A percentile compares a stretch with the other conserved stretches of the same genome.
phyloP scores from a whole-genome alignment of 495 filamentous ascomycete species.

The Podospora bellae-mahoneyi region DNA sequence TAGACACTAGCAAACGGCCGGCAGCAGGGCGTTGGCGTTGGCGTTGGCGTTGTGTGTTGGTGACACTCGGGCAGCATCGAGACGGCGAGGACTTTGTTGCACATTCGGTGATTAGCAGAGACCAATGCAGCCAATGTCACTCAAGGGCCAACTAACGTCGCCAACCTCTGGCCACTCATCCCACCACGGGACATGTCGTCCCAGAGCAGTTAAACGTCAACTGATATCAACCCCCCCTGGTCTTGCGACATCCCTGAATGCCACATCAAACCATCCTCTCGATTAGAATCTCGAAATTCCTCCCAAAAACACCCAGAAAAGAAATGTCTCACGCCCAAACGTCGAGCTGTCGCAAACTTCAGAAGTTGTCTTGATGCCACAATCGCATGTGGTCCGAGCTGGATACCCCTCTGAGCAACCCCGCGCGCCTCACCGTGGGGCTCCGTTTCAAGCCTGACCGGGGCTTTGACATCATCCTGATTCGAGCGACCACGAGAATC shows the following conservation, averaged over 20 bases:
- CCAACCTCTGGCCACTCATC: not conserved
- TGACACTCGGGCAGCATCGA: not conserved
- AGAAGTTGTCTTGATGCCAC: too few relatives aligned
- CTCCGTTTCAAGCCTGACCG: not conserved
- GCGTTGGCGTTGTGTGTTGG: not conserved
- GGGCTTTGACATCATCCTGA: not conserved
- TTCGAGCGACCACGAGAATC: not conserved
- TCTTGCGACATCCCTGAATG: not conserved
- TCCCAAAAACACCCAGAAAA: not conserved
- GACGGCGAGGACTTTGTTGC: not conserved
- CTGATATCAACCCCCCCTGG: conserved; percentile 1
- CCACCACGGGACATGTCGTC: not conserved
- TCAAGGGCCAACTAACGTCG: not conserved
- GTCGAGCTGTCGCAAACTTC: too few relatives aligned
- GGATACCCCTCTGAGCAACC: not conserved
- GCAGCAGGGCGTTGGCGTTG: not conserved
- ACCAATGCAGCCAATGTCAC: not conserved
- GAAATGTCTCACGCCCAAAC: too few relatives aligned
- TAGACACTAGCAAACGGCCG: not conserved
- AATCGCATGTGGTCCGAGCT: not conserved
- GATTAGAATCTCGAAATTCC: not conserved
- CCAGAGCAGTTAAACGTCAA: not conserved
- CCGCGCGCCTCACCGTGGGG: not conserved
- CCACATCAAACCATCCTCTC: not conserved
- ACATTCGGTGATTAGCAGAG: not conserved